phyloP scores from a whole-genome alignment of 2,329 filamentous ascomycete species.

The Apiospora koreana region DNA sequence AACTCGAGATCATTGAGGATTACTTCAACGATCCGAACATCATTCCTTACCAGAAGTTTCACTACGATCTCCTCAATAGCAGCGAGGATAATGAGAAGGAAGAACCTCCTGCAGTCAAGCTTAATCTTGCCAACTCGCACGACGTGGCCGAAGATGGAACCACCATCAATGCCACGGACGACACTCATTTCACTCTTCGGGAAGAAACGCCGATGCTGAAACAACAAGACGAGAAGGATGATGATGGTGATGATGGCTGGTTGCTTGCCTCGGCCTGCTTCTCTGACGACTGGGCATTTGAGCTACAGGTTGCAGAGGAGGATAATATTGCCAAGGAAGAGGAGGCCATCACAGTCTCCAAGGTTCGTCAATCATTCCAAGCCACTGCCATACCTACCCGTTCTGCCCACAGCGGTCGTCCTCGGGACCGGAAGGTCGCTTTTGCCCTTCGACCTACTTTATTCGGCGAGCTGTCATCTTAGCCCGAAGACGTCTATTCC shows the following conservation, averaged over 20 bases:
- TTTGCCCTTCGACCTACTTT: neutral
- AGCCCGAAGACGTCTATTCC: neutral
- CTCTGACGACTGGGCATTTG: neutral
- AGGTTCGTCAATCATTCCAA: neutral
- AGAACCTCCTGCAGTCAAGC: neutral
- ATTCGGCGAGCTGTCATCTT: neutral
- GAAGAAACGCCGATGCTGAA: neutral
- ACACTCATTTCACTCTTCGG: neutral
- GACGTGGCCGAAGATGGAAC: neutral
- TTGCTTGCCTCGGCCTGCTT: neutral
- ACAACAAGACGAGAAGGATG: neutral
- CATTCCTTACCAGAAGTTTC: neutral
- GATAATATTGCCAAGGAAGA: neutral
- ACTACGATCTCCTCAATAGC: neutral
- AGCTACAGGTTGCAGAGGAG: neutral
- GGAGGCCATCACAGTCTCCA: neutral
- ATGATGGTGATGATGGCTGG: neutral
- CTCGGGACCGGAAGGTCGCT: neutral
- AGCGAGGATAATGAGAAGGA: neutral
- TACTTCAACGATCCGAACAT: neutral
- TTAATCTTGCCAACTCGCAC: neutral
- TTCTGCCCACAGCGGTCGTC: neutral
- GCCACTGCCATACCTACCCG: neutral
- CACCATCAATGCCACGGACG: neutral
- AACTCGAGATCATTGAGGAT: neutral